Conservation (phyloP, 768 basidiomycete species). For the Imleria badia region DNA sequence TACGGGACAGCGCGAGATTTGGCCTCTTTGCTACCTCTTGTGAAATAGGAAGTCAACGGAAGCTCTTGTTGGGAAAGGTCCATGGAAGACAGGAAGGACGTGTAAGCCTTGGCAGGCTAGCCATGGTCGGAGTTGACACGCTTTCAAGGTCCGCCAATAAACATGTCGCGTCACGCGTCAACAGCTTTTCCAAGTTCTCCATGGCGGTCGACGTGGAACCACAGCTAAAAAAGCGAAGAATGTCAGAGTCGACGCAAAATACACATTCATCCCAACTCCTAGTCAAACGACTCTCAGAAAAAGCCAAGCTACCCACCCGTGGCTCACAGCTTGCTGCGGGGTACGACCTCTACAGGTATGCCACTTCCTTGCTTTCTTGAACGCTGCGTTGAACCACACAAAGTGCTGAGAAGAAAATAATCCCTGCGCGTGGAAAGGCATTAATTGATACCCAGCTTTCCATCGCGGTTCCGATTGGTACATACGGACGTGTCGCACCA, state of each 20-base stretch:
- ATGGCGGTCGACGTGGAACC: constrained; percentile 31
- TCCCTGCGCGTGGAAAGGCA: constrained; percentile 91
- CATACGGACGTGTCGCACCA: constrained; percentile 96
- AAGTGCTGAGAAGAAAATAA: constrained; percentile 80
- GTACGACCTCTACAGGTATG: constrained; percentile 90
- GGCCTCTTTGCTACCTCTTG: constrained; percentile 11
- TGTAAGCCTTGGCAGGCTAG: background rate
- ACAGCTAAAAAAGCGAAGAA: constrained; percentile 59
- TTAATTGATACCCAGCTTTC: constrained; percentile 89
- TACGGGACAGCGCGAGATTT: background rate
- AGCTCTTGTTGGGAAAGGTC: constrained; percentile 35
- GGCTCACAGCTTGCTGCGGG: constrained; percentile 88
- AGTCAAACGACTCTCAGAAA: constrained; percentile 81
- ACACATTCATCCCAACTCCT: constrained; percentile 56
- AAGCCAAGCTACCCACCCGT: constrained; percentile 81
- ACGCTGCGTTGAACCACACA: background rate
- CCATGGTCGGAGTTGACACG: constrained; percentile 40
- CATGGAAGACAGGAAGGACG: constrained; percentile 16
- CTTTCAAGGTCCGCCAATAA: constrained; percentile 31
- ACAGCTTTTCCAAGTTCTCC: background rate
- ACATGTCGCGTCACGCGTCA: constrained; percentile 23
- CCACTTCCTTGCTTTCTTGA: background rate
- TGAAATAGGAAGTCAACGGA: constrained; percentile 30
- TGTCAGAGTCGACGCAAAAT: constrained; percentile 41
- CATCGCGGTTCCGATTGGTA: constrained; percentile 89